Percentiles rank a stretch among this genome's conserved stretches.
phyloP scores from a whole-genome alignment of 352 stramenopile genomes.

The Pythium inflatum region DNA sequence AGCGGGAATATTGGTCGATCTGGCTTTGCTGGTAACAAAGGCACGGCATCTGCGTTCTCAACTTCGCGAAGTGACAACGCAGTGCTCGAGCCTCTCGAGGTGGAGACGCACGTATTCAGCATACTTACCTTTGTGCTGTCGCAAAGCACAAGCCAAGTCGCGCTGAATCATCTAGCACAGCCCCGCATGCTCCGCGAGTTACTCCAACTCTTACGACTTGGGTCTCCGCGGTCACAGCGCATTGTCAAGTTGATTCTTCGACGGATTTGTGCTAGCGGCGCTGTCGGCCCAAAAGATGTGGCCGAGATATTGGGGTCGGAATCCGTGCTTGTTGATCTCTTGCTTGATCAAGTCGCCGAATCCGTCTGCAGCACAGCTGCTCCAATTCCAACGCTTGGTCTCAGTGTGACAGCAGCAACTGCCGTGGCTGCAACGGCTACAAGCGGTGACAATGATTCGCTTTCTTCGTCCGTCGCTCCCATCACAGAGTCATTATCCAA shows the following conservation, averaged over 20 bases:
- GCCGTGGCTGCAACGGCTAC: slow-evolving; percentile 14
- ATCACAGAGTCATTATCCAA: slow-evolving; percentile 82
- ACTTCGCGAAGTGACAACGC: slow-evolving; percentile 25
- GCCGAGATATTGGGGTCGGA: slow-evolving; percentile 77
- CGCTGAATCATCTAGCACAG: slow-evolving; percentile 62
- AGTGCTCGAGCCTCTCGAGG: slow-evolving; percentile 73
- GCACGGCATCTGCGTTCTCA: slow-evolving; percentile 6
- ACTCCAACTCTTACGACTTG: slow-evolving; percentile 75
- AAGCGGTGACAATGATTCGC: not conserved
- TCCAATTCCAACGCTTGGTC: slow-evolving; percentile 58
- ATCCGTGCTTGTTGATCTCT: slow-evolving; percentile 78
- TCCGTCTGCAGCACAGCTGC: slow-evolving; percentile 81
- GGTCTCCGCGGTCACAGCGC: slow-evolving; percentile 78
- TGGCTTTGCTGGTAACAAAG: slow-evolving; percentile 25
- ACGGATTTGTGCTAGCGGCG: slow-evolving; percentile 69
- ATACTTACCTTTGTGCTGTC: slow-evolving; percentile 83
- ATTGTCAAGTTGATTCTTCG: slow-evolving; percentile 83
- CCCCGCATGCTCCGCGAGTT: slow-evolving; percentile 71
- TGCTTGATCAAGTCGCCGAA: slow-evolving; percentile 87
- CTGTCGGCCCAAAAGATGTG: slow-evolving; percentile 67
- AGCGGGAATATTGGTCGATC: slow-evolving; percentile 5
- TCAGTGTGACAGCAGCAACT: slow-evolving; percentile 42
- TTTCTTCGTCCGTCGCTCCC: slow-evolving; percentile 23
- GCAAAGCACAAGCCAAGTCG: slow-evolving; percentile 66
- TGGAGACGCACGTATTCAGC: slow-evolving; percentile 74